Evolutionary conservation across 345 rosid species (phyloP), one percentile per base, ranked within the genome.

Genomic region (Populus euphratica): DNA sequence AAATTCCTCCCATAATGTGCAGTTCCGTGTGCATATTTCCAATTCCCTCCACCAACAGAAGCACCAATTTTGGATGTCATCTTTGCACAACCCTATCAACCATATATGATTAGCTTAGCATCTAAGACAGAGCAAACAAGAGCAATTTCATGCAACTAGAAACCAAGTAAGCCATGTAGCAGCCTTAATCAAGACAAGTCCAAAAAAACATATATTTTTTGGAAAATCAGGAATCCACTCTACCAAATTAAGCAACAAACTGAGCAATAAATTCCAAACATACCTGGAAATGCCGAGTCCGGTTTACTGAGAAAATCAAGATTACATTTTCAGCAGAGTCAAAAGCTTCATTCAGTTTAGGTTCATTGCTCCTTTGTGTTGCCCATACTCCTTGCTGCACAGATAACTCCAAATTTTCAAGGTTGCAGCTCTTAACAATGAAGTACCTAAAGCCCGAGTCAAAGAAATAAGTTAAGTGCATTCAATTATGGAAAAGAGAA

Each of bases 351-450:
- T 94, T 96, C 69, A 96, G 83, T 91, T 96, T 96, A 59, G 98
- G 86, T 87, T 93, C 99, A 83, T 96, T 94, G 97, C 97, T 96
- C 83, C 97, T 89, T 87, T 96, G 98, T 70, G 99, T 96, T 75
- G 99, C 98, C 99, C 98, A 96, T 62, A 96, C 95, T 77, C 99
- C 98, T 92, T 94, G 99, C 84, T 94, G 99, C 67, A 92, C 99
- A 78, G 98, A 94, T 73, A 94, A 81, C 86, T 96, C 98, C 87
- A 96, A 86, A 87, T 96, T 96, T 87, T 96, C 99, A 38, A 91
- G 91, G 76, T 96, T 93, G 90, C 93, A 90, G 85, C 99, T 93
- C 86, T 96, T 96, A 81, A 96, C 97, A 81, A 94, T 93, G 78
- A 96, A 96, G 84, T 96, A 96, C 97, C 98, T 94, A 86, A 73